phyloP scores from a whole-genome alignment of 2,329 filamentous ascomycete species.

The Daldinia sp. region DNA sequence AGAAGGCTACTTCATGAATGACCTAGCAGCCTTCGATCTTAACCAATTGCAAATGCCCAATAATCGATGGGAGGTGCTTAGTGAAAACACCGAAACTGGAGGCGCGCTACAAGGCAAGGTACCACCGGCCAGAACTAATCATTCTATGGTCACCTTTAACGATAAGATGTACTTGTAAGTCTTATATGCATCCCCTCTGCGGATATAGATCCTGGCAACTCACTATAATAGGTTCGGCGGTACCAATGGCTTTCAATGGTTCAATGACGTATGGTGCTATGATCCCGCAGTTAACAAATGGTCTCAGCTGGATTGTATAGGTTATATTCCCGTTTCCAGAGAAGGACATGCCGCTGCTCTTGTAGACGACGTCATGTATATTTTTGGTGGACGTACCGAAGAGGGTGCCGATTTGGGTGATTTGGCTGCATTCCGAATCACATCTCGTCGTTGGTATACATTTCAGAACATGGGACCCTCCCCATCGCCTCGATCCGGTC shows the following conservation, averaged over 20 bases:
- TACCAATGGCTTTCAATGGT: constrained; percentile 96
- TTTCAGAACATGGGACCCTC: constrained; percentile 99
- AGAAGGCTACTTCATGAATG: constrained; percentile 98
- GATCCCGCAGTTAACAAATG: constrained; percentile 86
- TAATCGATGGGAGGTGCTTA: constrained; percentile 95
- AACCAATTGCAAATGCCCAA: constrained; percentile 92
- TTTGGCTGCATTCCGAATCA: constrained; percentile 80
- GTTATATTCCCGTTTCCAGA: constrained; percentile 92
- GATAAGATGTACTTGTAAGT: constrained; percentile 93
- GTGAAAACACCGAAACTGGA: constrained; percentile 76
- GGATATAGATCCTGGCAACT: constrained; percentile 28
- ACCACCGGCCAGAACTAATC: constrained; percentile 93
- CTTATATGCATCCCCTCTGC: constrained; percentile 1
- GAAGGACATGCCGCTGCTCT: constrained; percentile 95
- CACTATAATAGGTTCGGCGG: constrained; percentile 81
- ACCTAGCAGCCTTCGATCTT: constrained; percentile 92
- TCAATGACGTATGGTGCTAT: constrained; percentile 99
- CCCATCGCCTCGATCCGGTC: constrained; percentile 90
- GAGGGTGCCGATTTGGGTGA: constrained; percentile 94
- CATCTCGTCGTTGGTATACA: constrained; percentile 94
- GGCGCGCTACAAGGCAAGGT: constrained; percentile 72
- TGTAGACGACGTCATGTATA: constrained; percentile 98
- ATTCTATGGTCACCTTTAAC: constrained; percentile 90
- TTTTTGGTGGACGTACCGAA: constrained; percentile 95
- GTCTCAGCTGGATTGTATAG: constrained; percentile 93